Base-by-base conservation (phyloP, 1,139 yeast genomes). In the Blastobotrys arbuscula region DNA sequence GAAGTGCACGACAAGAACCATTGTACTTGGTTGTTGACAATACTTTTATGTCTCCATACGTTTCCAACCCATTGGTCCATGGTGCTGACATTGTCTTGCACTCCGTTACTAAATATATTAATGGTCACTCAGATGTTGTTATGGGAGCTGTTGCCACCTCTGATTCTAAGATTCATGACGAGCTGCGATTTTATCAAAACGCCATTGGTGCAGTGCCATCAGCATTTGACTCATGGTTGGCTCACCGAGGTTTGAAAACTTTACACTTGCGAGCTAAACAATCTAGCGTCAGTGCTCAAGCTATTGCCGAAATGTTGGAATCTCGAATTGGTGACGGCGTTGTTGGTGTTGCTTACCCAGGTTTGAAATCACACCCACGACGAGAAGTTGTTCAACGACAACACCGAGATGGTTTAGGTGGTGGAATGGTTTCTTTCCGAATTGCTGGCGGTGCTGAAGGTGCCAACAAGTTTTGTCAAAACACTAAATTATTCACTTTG, bases 121-220 rank as follows among this genome's bases (percentile, higher is more conserved):
- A 87, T 66, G 96, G 96, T 56, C 96, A 87, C 72, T 84, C 95
- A 43, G 96, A 87, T 65, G 95, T 87, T 34, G 95, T 87, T 51
- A 78, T 86, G 76, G 96, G 96, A 61, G 83, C 84, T 47, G 77
- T 85, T 56, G 89, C 87, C 51, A 79, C 88, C 59, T 84, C 80
- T 73, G 69, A 70, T 59, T 81, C 77, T 53, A 73, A 67, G 48
- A 71, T 85, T 60, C 81, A 80, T 69, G 81, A 81, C 56, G 73
- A 74, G 61, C 76, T 81, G 67, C 75, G 86, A 55, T 87, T 85
- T 73, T 75, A 86, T 67, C 95, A 87, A 69, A 87, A 87, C 62
- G 95, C 96, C 55, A 76, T 85, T 62, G 96, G 96, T 55, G 88
- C 94, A 41, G 78, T 86, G 56, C 95, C 95, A 57, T 85, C 95